Percentiles rank a stretch among this genome's conserved stretches.
phyloP scores from a whole-genome alignment of 176 grass and related monocot genomes.

The Eleusine indica region DNA sequence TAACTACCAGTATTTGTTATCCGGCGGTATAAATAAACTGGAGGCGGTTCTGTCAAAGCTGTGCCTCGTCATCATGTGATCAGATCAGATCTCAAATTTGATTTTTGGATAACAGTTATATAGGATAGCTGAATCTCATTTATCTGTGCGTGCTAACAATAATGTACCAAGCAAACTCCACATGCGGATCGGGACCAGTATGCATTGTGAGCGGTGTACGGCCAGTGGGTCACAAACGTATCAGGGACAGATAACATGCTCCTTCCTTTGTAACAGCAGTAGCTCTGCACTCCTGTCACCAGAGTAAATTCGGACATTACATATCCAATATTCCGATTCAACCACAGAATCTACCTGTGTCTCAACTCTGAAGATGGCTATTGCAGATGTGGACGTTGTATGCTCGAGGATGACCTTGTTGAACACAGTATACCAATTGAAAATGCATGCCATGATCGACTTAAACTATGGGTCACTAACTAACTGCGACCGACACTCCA shows the following conservation, averaged over 20 bases:
- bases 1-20: neutral
- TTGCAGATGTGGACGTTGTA: neutral
- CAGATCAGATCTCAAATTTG: conserved; percentile 24
- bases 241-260: conserved; percentile 20
- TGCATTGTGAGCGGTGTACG: neutral
- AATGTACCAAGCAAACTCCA: neutral
- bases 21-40: neutral
- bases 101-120: neutral
- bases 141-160: neutral
- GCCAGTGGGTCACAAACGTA: conserved; percentile 18
- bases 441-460: neutral
- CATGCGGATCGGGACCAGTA: conserved; percentile 39
- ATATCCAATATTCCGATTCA: neutral
- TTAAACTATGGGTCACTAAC: conserved; percentile 14
- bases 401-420: neutral
- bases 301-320: neutral
- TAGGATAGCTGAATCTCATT: conserved; percentile 3
- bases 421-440: neutral
- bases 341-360: neutral
- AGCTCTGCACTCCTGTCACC: neutral
- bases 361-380: neutral
- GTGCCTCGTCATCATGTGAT: conserved; percentile 23
- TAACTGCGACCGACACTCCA: conserved; percentile 1
- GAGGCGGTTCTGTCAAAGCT: neutral
- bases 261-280: conserved; percentile 10